phyloP scores from a whole-genome alignment of 108 stramenopile species.

The Skeletonema grethae region DNA sequence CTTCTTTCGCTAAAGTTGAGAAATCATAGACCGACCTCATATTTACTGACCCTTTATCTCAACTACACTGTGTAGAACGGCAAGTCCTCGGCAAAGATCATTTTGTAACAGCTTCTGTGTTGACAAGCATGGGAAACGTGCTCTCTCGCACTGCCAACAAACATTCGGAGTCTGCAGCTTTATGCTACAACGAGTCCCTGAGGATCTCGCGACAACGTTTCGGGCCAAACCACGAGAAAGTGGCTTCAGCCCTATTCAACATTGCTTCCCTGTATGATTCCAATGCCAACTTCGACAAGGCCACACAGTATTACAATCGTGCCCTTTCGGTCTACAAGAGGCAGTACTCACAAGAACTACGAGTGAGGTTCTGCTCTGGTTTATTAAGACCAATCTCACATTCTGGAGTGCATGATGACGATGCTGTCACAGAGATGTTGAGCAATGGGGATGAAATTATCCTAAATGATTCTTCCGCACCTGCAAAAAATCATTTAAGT shows the following conservation, averaged over 20 bases:
- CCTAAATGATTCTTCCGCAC: conserved; percentile 7
- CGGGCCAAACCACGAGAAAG: conserved; percentile 36
- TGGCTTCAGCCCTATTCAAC: conserved; percentile 33
- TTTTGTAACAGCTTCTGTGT: conserved; percentile 20
- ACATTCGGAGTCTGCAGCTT: conserved; percentile 18
- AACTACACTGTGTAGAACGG: conserved; percentile 8
- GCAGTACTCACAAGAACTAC: conserved; percentile 27
- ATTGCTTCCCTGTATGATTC: conserved; percentile 39
- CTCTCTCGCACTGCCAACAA: conserved; percentile 16
- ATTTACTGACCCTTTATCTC: conserved; percentile 2
- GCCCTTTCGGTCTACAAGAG: conserved; percentile 35
- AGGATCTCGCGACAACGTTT: conserved; percentile 33
- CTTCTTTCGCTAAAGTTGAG: neutral
- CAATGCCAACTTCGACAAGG: conserved; percentile 32
- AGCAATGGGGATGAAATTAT: conserved; percentile 34
- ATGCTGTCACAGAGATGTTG: conserved; percentile 15
- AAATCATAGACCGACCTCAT: neutral
- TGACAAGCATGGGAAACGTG: conserved; percentile 37
- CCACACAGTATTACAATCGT: conserved; percentile 25
- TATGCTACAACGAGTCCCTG: conserved; percentile 42
- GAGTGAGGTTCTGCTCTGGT: conserved; percentile 25
- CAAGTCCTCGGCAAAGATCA: conserved; percentile 41
- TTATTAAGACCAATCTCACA: neutral
- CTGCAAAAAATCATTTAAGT: conserved; percentile 8
- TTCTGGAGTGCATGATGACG: conserved; percentile 1